Percentiles rank a stretch among this genome's conserved stretches.
phyloP scores from a whole-genome alignment of 108 stramenopile genomes.

The Mayamaea pseudoterrestris region DNA sequence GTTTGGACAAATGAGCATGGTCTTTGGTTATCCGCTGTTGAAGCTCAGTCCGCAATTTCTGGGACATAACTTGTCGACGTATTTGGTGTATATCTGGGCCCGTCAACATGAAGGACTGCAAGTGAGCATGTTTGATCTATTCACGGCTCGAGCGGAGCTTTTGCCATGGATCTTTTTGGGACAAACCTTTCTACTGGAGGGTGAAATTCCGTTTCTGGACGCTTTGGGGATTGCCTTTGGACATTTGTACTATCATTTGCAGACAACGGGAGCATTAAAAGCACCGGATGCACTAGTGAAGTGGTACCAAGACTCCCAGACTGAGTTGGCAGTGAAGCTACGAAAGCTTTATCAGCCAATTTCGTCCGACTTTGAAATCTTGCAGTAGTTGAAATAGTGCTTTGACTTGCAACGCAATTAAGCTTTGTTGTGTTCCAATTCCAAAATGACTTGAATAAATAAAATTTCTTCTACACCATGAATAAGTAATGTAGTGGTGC shows the following conservation, averaged over 20 bases:
- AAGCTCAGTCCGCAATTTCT: conserved; percentile 64
- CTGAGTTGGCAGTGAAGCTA: conserved; percentile 26
- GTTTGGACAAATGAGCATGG: conserved; percentile 74
- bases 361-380: conserved; percentile 74
- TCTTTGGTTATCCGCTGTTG: conserved; percentile 57
- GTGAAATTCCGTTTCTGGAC: conserved; percentile 83
- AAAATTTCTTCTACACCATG: too few relatives aligned
- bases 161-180: conserved; percentile 83
- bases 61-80: conserved; percentile 90
- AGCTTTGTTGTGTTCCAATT: too few relatives aligned
- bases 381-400: too few relatives aligned
- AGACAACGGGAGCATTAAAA: conserved; percentile 44
- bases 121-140: conserved; percentile 89
- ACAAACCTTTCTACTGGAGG: conserved; percentile 91
- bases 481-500: too few relatives aligned
- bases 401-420: not conserved
- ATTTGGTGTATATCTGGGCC: conserved; percentile 93
- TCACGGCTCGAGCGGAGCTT: conserved; percentile 71
- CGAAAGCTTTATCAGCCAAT: conserved; percentile 69
- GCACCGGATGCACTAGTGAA: conserved; percentile 50
- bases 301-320: conserved; percentile 64
- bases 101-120: conserved; percentile 88
- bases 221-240: conserved; percentile 93
- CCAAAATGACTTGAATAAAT: too few relatives aligned
- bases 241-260: conserved; percentile 84